Base-by-base conservation (phyloP, 164 flowering plant species). In the Vitis labrusca region DNA sequence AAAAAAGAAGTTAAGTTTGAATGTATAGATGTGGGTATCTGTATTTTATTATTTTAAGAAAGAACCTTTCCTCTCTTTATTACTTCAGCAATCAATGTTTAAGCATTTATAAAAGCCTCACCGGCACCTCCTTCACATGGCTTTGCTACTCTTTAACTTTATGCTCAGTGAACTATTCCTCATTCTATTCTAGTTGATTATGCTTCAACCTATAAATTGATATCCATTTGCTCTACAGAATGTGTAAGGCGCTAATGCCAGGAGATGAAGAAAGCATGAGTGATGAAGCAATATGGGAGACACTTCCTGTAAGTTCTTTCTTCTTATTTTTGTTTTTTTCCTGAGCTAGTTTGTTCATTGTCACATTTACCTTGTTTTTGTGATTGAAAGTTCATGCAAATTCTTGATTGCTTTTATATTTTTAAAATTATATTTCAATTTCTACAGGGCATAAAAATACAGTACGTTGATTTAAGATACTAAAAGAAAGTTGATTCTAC, bases 201-300 rank as follows among this genome's bases (percentile, higher is more conserved):
- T 67, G 62, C n/a, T 67, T 51, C 30, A 51, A 37, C 15, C n/a
- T 9, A 15, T 51, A 51, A 60, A 19, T 10, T 50, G 9, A 30
- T 15, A 8, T 50, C n/a, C 19, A 15, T 73, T 30, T 65, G 6
- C 5, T 67, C 3, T 56, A 14, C 74, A 94, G 99, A 81, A 91
- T 91, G 97, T 94, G 99, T 71, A 83, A 84, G 83, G 94, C 97
- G 67, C 72, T 94, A 72, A 84, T 94, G 87, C 99, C 99, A n/a
- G 97, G 97, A 57, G 97, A 94, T 78, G 95, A 92, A 58, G 97
- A 91, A 73, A 88, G 85, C 91, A 80, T 90, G 85, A 88, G 78
- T 78, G 95, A 92, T 81, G 97, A 92, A 74, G 90, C 91, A 63
- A 86, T 94, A 80, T 89, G 95, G 97, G 99, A 94, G 79, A 88